Evolutionary conservation across 2,329 filamentous ascomycete species (phyloP).

Genomic region (Penicillium sp.): DNA sequence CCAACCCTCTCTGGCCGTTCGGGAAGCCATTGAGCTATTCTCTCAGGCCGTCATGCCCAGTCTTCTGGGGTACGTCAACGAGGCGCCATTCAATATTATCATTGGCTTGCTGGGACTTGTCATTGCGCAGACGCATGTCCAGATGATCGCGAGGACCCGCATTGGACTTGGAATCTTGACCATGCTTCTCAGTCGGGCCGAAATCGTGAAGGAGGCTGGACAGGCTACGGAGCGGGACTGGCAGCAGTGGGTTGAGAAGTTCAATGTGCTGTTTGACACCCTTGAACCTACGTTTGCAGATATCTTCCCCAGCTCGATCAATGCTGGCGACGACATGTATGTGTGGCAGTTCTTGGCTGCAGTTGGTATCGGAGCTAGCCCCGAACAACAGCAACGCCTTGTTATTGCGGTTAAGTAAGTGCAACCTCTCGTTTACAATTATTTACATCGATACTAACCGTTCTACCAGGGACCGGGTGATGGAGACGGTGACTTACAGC

Average conservation of each 20-base stretch:
- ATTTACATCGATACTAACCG: too few relatives aligned
- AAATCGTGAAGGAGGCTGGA: slow-evolving; percentile 77
- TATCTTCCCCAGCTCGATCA: slow-evolving; percentile 86
- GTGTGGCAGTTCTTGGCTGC: slow-evolving; percentile 97
- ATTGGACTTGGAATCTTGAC: slow-evolving; percentile 84
- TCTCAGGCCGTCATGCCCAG: slow-evolving; percentile 79
- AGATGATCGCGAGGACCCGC: slow-evolving; percentile 73
- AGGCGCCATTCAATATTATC: slow-evolving; percentile 82
- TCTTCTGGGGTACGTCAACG: slow-evolving; percentile 79
- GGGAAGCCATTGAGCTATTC: slow-evolving; percentile 90
- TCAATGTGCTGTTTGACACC: slow-evolving; percentile 76
- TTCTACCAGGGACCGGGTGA: slow-evolving; percentile 79
- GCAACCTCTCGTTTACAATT: neutral
- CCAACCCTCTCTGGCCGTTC: slow-evolving; percentile 64
- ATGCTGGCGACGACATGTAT: slow-evolving; percentile 83
- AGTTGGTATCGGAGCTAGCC: slow-evolving; percentile 83
- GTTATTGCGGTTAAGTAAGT: slow-evolving; percentile 81
- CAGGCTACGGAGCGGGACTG: slow-evolving; percentile 62
- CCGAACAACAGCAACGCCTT: slow-evolving; percentile 87
- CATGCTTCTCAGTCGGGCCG: slow-evolving; percentile 85
- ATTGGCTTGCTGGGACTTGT: slow-evolving; percentile 81
- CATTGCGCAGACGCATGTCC: slow-evolving; percentile 70
- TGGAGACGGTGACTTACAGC: slow-evolving; percentile 81
- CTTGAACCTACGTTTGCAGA: slow-evolving; percentile 76
- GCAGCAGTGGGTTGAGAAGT: slow-evolving; percentile 73